Conservation (phyloP, 106 monocot species). For the Platanthera zijinensis region DNA sequence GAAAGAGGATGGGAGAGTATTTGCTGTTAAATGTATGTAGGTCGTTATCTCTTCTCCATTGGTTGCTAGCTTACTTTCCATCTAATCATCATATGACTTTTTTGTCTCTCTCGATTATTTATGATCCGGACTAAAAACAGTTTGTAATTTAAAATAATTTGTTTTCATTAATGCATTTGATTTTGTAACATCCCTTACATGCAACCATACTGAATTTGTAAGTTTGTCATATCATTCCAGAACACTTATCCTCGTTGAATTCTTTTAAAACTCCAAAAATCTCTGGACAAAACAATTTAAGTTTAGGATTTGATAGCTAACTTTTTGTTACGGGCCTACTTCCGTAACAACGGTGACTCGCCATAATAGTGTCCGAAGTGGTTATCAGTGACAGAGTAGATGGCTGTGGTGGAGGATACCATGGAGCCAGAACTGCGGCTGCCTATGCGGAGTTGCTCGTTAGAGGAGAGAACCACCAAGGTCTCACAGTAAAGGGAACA, state of each 20-base stretch:
- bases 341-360: no score
- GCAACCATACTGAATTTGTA: neutral
- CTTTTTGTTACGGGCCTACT: neutral
- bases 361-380: no score
- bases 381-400: no score
- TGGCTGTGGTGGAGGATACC: no score
- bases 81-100: neutral
- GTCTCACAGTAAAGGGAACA: no score
- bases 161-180: neutral
- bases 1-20: slow-evolving; percentile 75
- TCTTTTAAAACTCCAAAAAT: neutral
- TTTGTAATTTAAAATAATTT: neutral
- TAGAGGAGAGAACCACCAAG: no score
- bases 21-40: slow-evolving; percentile 92
- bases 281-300: neutral
- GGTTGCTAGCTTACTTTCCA: neutral
- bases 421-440: no score
- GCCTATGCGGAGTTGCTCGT: no score
- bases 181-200: neutral
- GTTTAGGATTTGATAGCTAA: neutral
- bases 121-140: neutral
- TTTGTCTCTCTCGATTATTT: neutral
- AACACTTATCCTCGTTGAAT: neutral
- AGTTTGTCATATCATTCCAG: neutral
- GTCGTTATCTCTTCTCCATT: neutral